These are phyloP conservation scores for Microdochium bolleyi DNA, from an alignment of 2,329 filamentous ascomycete genomes.

Conservation along the genomic window DNA sequence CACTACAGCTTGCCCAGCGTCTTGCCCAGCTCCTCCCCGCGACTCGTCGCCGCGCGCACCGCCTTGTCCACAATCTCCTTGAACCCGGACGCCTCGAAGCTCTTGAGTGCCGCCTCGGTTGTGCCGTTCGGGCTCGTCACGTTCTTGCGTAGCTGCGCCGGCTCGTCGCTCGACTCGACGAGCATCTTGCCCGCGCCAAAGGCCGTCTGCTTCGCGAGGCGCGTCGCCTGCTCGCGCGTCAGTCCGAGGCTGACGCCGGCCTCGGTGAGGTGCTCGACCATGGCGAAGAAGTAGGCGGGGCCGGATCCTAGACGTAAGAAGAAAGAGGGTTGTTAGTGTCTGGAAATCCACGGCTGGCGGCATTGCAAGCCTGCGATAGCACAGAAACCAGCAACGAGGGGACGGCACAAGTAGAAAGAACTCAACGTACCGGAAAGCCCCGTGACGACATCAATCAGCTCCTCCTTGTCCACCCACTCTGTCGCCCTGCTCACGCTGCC, in stretches of 20 bases:
- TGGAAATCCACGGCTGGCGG: too few relatives aligned
- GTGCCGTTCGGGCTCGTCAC: constrained; percentile 46
- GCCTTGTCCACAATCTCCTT: constrained; percentile 34
- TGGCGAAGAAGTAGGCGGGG: constrained; percentile 44
- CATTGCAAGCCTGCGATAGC: too few relatives aligned
- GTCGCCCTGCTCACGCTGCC: constrained; percentile 36
- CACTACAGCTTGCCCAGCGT: constrained; percentile 16
- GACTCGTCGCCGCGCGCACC: constrained; percentile 34
- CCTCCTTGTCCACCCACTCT: constrained; percentile 41
- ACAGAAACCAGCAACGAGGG: too few relatives aligned
- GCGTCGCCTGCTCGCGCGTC: constrained; percentile 37
- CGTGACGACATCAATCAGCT: constrained; percentile 41
- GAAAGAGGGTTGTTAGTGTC: not conserved
- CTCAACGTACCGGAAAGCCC: constrained; percentile 34
- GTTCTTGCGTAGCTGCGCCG: constrained; percentile 38
- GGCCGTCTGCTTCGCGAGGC: constrained; percentile 41
- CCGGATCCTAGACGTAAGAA: constrained; percentile 29
- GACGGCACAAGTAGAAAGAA: not conserved
- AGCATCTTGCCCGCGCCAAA: constrained; percentile 44
- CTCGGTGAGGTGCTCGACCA: constrained; percentile 41
- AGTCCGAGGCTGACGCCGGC: constrained; percentile 35
- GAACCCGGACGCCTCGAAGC: constrained; percentile 35
- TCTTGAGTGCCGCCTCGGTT: constrained; percentile 38
- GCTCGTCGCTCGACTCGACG: constrained; percentile 34
- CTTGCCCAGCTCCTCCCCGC: constrained; percentile 35